Conservation (phyloP, 495 filamentous ascomycete genomes). For the Cercophora newfieldiana region DNA sequence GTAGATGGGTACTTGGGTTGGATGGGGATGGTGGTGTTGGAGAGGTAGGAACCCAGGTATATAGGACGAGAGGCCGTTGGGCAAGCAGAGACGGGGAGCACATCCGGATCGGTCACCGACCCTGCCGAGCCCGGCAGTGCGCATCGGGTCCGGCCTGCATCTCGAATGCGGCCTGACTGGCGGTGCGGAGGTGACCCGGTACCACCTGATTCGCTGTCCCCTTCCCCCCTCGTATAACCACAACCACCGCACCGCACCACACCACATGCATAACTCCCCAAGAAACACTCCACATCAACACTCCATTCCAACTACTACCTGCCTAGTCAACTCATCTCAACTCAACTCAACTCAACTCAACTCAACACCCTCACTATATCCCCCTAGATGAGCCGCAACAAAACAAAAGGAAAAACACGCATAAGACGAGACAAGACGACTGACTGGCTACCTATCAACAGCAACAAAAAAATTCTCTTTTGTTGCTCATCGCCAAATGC, state of each 20-base stretch:
- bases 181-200: background rate
- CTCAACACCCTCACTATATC: too few species aligned
- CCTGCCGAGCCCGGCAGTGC: too few species aligned
- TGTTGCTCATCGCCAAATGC: background rate
- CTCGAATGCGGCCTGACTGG: background rate
- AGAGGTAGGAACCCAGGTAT: background rate
- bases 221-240: background rate
- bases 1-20: background rate
- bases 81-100: background rate
- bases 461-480: background rate
- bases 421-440: too few species aligned
- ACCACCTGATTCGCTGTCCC: background rate
- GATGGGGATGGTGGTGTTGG: background rate
- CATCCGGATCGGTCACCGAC: too few species aligned
- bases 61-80: too few species aligned
- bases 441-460: background rate
- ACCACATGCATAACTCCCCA: background rate
- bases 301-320: background rate
- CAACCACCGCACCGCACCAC: background rate
- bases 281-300: background rate
- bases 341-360: too few species aligned
- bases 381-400: background rate
- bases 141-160: too few species aligned
- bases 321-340: background rate
- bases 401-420: slow-evolving; percentile 10